Evolutionary conservation across 176 grass and related monocot species (phyloP).

Genomic region (Saccharum officinarum): DNA sequence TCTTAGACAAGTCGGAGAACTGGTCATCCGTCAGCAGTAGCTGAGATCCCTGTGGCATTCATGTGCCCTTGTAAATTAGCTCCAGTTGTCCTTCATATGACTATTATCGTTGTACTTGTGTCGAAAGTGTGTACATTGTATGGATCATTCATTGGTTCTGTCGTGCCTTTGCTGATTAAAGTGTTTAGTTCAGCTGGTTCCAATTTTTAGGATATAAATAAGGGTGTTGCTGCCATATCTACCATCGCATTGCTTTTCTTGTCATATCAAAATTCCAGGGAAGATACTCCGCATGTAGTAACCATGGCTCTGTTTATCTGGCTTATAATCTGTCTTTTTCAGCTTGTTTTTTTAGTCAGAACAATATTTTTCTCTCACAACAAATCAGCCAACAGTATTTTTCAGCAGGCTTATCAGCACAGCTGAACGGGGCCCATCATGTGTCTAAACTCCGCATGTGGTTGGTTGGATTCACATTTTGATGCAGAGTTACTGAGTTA

Average conservation of each 20-base stretch:
- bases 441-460: neutral
- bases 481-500: neutral
- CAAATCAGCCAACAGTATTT: no score
- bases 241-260: neutral
- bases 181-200: neutral
- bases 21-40: neutral
- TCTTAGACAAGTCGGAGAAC: conserved; percentile 9
- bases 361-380: no score
- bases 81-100: conserved; percentile 42
- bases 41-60: conserved; percentile 27
- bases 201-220: neutral
- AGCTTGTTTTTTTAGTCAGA: no score
- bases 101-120: conserved; percentile 40
- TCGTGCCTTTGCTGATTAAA: conserved; percentile 13
- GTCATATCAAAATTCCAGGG: neutral
- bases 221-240: neutral
- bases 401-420: no score
- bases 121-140: conserved; percentile 33
- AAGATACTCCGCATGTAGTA: neutral
- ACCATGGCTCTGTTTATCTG: no score
- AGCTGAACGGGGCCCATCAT: no score
- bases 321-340: no score
- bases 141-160: conserved; percentile 37
- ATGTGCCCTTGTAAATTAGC: conserved; percentile 41
- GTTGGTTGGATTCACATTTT: neutral